Evolutionary conservation across 345 rosid genomes (phyloP), one percentile per base, ranked within the genome.

Genomic region (Boechera stricta): DNA sequence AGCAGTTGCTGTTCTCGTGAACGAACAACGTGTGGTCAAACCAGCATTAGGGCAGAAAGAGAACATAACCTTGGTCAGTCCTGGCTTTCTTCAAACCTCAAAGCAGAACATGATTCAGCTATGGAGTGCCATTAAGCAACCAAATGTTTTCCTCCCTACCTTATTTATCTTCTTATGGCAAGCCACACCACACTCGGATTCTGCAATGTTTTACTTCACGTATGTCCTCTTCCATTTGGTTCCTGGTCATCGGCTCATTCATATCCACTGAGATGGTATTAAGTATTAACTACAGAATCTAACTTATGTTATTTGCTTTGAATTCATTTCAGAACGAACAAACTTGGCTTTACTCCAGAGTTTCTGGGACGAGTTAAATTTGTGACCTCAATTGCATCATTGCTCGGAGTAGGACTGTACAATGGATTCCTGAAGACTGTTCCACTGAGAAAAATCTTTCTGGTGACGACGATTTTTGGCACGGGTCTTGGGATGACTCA

Each of bases 121-220:
- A 42, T 91, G 92, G 94, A 61, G 54, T 69, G 96, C 99, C 66
- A 85, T 91, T 51, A 87, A 85, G 83, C 90, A 92, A 75, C 94
- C 96, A 6, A 86, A 84, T 77, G 96, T 92, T 54, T 88, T 88
- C 65, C 89, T 95, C 10, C 98, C 97, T 4, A 91, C 98, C 10
- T 77, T 91, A 28, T 95, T 95, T 77, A 84, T 95, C 61, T 92
- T 95, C 86, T 86, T 92, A 59, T 92, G 99, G 99, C 99, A 95
- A 87, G 91, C 98, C 77, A 95, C 98, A n/a, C 99, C 98, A 2
- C 98, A 89, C 7, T 95, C 99, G 26, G 99, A 95, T 68, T 89
- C 97, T 62, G 99, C 98, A 68, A 87, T 92, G 97, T 92, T 95
- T 87, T 92, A 85, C 85, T 95, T 92, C 90, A 88, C 96, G 99